Conservation (phyloP, 768 basidiomycete genomes). For the Tulasnella sp. region DNA sequence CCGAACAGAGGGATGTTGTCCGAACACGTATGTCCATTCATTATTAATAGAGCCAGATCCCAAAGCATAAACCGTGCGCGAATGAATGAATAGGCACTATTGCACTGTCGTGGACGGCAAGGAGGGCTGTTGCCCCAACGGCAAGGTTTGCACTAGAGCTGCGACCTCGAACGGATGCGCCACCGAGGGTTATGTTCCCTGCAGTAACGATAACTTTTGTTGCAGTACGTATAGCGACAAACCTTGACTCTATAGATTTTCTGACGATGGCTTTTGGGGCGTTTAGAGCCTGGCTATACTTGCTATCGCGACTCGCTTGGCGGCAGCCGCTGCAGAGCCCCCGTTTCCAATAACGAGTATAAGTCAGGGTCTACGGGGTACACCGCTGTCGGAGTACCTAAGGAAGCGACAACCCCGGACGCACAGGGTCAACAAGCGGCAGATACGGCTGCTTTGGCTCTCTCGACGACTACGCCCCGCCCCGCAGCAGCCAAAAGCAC, state of each 20-base stretch:
- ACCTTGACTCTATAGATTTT: background rate
- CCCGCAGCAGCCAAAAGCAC: background rate
- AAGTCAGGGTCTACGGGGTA: background rate
- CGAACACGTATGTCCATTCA: background rate
- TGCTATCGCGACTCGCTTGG: background rate
- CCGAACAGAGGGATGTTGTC: slow-evolving; percentile 1
- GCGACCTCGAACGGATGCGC: background rate
- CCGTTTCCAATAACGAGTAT: background rate
- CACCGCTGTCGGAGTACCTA: too few species aligned
- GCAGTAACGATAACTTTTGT: slow-evolving; percentile 14
- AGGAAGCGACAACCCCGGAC: too few species aligned
- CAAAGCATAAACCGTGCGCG: background rate
- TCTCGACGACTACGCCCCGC: background rate
- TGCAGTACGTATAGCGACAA: background rate
- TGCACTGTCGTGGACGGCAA: background rate
- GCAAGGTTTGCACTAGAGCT: background rate
- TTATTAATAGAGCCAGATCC: background rate
- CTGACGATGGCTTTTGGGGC: background rate
- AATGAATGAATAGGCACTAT: background rate
- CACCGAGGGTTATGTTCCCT: background rate
- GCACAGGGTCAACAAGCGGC: too few species aligned
- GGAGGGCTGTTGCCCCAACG: slow-evolving; percentile 15
- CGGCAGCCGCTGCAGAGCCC: background rate
- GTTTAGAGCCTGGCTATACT: background rate
- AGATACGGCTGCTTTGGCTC: background rate